These are phyloP conservation scores for Lotus japonicus DNA, from an alignment of 306 rosid species.

Conservation along the genomic window DNA sequence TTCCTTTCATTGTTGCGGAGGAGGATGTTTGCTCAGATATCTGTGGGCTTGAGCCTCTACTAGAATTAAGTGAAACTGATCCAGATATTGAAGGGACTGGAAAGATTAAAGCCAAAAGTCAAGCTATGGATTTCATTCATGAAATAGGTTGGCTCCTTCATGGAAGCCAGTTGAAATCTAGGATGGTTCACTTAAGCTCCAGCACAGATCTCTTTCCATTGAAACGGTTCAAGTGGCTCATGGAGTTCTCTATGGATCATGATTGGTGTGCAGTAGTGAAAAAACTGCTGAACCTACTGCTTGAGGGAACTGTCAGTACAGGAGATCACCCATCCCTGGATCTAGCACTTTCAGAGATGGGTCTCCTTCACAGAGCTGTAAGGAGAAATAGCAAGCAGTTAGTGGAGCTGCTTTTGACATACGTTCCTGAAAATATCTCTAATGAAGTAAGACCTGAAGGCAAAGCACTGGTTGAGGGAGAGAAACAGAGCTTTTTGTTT, in stretches of 20 bases:
- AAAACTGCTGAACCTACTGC: constrained; percentile 59
- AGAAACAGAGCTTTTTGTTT: constrained; percentile 45
- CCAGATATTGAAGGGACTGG: constrained; percentile 33
- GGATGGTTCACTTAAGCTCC: constrained; percentile 50
- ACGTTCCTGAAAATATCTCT: constrained; percentile 38
- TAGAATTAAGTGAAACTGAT: constrained; percentile 43
- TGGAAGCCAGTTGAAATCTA: constrained; percentile 57
- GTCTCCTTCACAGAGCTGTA: constrained; percentile 87
- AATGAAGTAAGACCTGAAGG: constrained; percentile 32
- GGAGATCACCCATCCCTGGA: constrained; percentile 53
- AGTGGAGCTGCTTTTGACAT: constrained; percentile 75
- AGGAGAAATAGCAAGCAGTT: constrained; percentile 61
- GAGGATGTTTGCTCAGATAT: constrained; percentile 87
- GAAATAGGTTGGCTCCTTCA: constrained; percentile 98
- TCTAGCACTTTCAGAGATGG: constrained; percentile 60
- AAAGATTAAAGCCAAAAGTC: constrained; percentile 44
- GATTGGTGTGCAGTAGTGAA: constrained; percentile 85
- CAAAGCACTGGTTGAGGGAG: constrained; percentile 29
- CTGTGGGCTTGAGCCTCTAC: constrained; percentile 56
- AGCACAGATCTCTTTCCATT: constrained; percentile 48
- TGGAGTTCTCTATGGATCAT: constrained; percentile 90
- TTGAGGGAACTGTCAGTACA: constrained; percentile 53
- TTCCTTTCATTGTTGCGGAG: constrained; percentile 89
- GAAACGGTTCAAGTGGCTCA: constrained; percentile 66
- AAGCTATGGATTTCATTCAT: constrained; percentile 82